These are phyloP conservation scores for Aspergillus leporis DNA, from an alignment of 495 filamentous ascomycete genomes.

Conservation along the genomic window DNA sequence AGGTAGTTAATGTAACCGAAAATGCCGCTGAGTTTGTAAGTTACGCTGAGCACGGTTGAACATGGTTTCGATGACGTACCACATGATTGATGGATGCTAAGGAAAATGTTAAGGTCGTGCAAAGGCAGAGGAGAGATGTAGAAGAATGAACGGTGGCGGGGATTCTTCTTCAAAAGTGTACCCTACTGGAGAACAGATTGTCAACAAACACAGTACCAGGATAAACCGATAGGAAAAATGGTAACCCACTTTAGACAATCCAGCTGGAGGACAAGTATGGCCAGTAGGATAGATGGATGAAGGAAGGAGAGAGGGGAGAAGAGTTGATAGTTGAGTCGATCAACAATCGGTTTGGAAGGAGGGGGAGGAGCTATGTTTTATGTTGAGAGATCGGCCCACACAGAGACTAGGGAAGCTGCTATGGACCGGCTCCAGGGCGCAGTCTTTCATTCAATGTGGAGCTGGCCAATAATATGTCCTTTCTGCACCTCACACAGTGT, in stretches of 20 bases:
- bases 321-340: conserved; percentile 12
- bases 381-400: conserved; percentile 30
- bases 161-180: conserved; percentile 1
- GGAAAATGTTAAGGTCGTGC: conserved; percentile 1
- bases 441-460: conserved; percentile 15
- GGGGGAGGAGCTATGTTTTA: conserved; percentile 32
- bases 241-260: background rate
- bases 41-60: background rate
- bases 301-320: conserved; percentile 7
- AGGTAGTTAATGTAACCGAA: conserved; percentile 93
- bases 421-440: conserved; percentile 19
- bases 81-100: conserved; percentile 21
- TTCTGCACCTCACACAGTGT: conserved; percentile 28
- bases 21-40: conserved; percentile 70
- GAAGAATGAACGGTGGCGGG: background rate
- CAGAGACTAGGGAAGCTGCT: conserved; percentile 29
- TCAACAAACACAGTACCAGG: background rate
- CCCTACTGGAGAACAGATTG: background rate
- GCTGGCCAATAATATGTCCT: conserved; percentile 24
- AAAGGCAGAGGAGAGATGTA: background rate
- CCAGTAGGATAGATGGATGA: background rate
- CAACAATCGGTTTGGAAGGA: conserved; percentile 22
- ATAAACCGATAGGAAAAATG: background rate
- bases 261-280: background rate
- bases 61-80: conserved; percentile 29